Percentiles rank a stretch among this genome's conserved stretches.
Conservation (phyloP, 805 yeast genomes). For the Tetrapisispora pingtungensis region DNA sequence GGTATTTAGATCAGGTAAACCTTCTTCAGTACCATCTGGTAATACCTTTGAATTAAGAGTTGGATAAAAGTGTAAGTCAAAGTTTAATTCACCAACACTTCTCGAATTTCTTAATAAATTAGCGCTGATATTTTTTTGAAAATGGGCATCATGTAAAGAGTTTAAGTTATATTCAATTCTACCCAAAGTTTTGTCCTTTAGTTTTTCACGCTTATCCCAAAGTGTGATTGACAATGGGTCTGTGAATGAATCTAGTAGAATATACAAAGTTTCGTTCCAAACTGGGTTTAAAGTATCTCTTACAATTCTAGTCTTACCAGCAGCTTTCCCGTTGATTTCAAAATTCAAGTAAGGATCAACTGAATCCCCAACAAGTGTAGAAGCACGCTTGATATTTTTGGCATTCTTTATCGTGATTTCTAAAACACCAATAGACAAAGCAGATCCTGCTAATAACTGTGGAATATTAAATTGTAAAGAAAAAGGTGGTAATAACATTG, state of each 20-base stretch:
- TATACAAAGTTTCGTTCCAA: conserved; percentile 72
- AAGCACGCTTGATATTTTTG: conserved; percentile 56
- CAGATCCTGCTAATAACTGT: conserved; percentile 79
- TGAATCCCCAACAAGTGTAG: conserved; percentile 57
- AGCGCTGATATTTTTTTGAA: conserved; percentile 39
- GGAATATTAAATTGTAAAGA: conserved; percentile 90
- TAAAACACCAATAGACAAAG: conserved; percentile 80
- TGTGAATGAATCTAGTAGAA: conserved; percentile 63
- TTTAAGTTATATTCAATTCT: conserved; percentile 64
- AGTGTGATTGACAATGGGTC: conserved; percentile 72
- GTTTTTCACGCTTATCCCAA: conserved; percentile 63
- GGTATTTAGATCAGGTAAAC: conserved; percentile 87
- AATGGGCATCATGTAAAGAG: conserved; percentile 43
- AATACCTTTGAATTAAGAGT: conserved; percentile 47
- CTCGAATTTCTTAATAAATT: conserved; percentile 72
- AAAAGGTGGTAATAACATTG: conserved; percentile 79
- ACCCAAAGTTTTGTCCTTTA: conserved; percentile 74
- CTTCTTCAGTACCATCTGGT: conserved; percentile 74
- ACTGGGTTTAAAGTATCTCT: conserved; percentile 60
- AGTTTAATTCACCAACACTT: conserved; percentile 64
- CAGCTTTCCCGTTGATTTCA: conserved; percentile 46
- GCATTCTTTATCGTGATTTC: conserved; percentile 62
- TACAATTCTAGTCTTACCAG: conserved; percentile 62
- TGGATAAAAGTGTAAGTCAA: conserved; percentile 68
- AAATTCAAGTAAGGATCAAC: conserved; percentile 83